Base-by-base conservation (phyloP, 2,329 filamentous ascomycete species). In the Microdochium nivale region DNA sequence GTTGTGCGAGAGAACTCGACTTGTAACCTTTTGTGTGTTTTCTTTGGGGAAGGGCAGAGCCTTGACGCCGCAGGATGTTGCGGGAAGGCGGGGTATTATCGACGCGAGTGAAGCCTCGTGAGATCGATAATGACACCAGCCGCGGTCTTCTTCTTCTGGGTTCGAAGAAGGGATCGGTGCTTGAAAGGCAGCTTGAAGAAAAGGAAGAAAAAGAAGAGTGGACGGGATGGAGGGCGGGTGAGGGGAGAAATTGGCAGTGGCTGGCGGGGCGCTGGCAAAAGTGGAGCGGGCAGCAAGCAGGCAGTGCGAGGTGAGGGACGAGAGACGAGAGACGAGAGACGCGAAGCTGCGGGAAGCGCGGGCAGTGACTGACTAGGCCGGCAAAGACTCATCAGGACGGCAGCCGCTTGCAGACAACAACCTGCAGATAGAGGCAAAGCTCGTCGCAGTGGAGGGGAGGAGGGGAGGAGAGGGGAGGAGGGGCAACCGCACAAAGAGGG, bases 1-100 rank as follows among this genome's bases (percentile, higher is more conserved):
- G 90, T 88, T 72, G 83, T 87, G 73, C 70, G 64, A 59, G 65
- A 62, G 67, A 65, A 72, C 58, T 68, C 65, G 70, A 67, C 67
- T 67, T 62, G 44, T 23, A 21, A 44, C 9, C 7, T 23, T 24
- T 40, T 40, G 47, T 56, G 58, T 49, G 50, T 48, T 55, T 59
- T 56, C 63, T 51, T 46, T n/a, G 25, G 32, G 43, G 33, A 24
- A 43, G 32, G 30, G 47, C 40, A 43, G 19, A 47, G 43, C 40
- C 40, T 44, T 44, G 40, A 44, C 40, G 19, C 40, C 40, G 40
- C 40, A 23, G 16, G 10, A 11, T 8, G 40, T 10, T 23, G 40
- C 40, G 40, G 40, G 40, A 44, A 44, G 40, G 40, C 40, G 40
- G 40, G 40, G 40, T 44, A 44, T 44, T 44, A 44, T 44, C 40